phyloP scores from a whole-genome alignment of 2,329 filamentous ascomycete species.

The Pyrenochaeta sp. region DNA sequence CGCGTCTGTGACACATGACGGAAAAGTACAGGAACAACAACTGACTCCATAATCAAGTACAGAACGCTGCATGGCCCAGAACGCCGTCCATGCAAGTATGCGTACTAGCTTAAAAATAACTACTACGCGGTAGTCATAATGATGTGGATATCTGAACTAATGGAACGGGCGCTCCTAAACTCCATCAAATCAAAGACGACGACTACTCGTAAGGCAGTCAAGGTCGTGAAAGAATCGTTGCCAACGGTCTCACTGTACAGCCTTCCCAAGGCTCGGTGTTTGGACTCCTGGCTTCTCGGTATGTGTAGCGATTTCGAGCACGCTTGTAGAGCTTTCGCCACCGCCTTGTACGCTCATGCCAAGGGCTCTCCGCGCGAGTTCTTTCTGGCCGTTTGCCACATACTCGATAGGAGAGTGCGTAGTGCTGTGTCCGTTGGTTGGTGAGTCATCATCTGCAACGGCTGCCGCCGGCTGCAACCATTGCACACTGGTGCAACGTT shows the following conservation, averaged over 20 bases:
- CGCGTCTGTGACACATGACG: neutral
- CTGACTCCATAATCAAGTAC: neutral
- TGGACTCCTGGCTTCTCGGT: conserved; percentile 53
- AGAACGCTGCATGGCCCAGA: conserved; percentile 12
- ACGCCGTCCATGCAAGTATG: conserved; percentile 21
- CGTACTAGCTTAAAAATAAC: conserved; percentile 3
- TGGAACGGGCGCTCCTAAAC: neutral
- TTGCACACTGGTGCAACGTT: conserved; percentile 75
- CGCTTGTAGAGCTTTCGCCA: conserved; percentile 49
- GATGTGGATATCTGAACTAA: conserved; percentile 1
- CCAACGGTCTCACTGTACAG: conserved; percentile 10
- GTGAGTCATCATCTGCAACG: conserved; percentile 30
- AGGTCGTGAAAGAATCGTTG: neutral
- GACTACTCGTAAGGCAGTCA: neutral
- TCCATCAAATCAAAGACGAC: conserved; percentile 2
- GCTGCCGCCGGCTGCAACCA: conserved; percentile 62
- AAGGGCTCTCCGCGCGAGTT: conserved; percentile 48
- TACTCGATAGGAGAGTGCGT: conserved; percentile 36
- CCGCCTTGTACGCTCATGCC: conserved; percentile 50
- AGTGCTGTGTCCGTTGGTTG: conserved; percentile 25
- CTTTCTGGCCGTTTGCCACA: conserved; percentile 43
- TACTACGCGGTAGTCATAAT: conserved; percentile 2
- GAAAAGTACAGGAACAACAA: neutral
- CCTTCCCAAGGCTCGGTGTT: conserved; percentile 47
- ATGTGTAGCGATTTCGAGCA: conserved; percentile 51